Base-by-base conservation (phyloP, 2,329 filamentous ascomycete genomes). In the Orbilia ellipsospora region DNA sequence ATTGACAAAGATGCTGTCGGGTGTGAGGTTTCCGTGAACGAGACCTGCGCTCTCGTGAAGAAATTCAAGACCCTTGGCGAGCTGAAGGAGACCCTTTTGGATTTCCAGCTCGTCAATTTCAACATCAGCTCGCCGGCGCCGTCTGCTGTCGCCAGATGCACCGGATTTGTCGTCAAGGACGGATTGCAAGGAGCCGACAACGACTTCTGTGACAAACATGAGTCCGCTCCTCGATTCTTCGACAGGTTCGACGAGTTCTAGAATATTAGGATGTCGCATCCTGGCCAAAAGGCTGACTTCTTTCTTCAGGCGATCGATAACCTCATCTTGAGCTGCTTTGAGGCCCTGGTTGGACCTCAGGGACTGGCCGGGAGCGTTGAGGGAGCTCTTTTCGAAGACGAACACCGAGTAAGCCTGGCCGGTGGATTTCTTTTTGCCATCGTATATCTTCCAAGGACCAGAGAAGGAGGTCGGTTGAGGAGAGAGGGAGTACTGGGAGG, bases 61-160 rank as follows among this genome's bases (percentile, higher is more conserved):
- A 81, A 98, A 98, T 83, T 98, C 94, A 31, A 98, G 85, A 1
- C 94, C 94, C 82, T 97, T 97, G 80, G 91, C 94, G 77, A 99
- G 88, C 82, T 99, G 95, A 75, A 98, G 84, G 77, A 99, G 83
- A 0, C 95, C 95, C 83, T 99, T 99, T 82, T 99, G 95, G 79
- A 98, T 96, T 83, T 99, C 95, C 73, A 99, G 85, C 83, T 98
- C 95, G 81, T 99, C 95, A 77, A 99, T 92, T 82, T 98, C 94
- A 13, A 97, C 83, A 80, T 98, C 94, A 79, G 92, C 87, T 79
- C 92, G 86, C 79, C 89, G 87, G 78, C 89, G 86, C 16, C 61
- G 72, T 59, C 88, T 88, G 42, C 92, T 92, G 78, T 94, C 90
- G 0, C 90, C 85, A 78, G 93, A 91, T 80, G 13, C 16, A 18